Evolutionary conservation across 345 rosid genomes (phyloP), one percentile per base, ranked within the genome.

Genomic region (Gossypium ekmanianum): DNA sequence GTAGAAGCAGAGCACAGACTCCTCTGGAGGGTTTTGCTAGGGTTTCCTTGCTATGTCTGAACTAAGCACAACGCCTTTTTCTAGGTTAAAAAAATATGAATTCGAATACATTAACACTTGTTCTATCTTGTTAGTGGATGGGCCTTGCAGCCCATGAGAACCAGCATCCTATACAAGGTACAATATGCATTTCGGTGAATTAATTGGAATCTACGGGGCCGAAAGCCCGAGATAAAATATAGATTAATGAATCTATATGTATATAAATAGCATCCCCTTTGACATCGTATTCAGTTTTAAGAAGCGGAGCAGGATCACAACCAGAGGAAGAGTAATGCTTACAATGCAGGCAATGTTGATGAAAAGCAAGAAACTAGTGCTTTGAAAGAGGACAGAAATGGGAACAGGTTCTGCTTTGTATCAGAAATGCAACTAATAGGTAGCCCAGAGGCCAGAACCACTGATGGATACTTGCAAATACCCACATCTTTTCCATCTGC

Each of bases 21-120:
- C 12, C 27, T 14, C 7, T 7, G 24, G 5, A 48, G 47, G 76
- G 76, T 74, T 61, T 61, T 61, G 58, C 48, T 74, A 74, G 76
- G 76, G 76, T 74, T 74, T 73, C 7, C 22, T 17, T 22, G 47
- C 34, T 11, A 11, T 24, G 29, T 26, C 8, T 11, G 34, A 54
- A 54, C 2, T n/a, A n/a, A 17, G 58, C 3, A 48, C 14, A 14
- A 17, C 2, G 20, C 20, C 20, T n/a, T 17, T 17, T 7, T 54
- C 7, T 13, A 16, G 56, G 20, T 17, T 54, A 1, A 17, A 58
- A 58, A 59, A 24, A 24, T 9, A 11, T 11, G 16, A 58, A 58
- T 20, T 3, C 41, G 7, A 51, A 16, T 51, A 51, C 56, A 51
- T 1, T 51, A 13, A 56, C 18, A 56, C 24, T 56, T 56, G 26